Evolutionary conservation across 1,284 basidiomycete genomes (phyloP).

Genomic region (Rhodofomes roseus): DNA sequence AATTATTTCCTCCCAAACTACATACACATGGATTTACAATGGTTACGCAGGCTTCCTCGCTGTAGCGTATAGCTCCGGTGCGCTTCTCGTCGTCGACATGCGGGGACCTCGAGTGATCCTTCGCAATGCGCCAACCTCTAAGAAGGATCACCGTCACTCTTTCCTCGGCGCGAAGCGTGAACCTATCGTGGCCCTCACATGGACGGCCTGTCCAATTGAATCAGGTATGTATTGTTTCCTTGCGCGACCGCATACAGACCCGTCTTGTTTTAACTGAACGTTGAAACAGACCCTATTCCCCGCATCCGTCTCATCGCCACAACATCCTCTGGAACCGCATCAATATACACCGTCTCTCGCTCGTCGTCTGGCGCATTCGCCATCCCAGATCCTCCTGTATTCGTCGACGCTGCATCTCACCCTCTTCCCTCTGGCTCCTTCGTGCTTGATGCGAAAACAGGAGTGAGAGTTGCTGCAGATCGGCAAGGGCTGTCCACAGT

Average conservation of each 20-base stretch:
- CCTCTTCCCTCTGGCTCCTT: constrained; percentile 52
- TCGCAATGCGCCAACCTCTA: constrained; percentile 33
- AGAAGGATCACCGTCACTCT: constrained; percentile 28
- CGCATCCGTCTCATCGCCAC: constrained; percentile 63
- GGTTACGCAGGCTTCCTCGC: constrained; percentile 66
- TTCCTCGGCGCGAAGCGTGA: constrained; percentile 32
- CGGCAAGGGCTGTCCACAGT: constrained; percentile 37
- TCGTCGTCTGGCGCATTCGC: constrained; percentile 43
- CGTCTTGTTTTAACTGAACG: constrained; percentile 10
- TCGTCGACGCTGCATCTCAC: constrained; percentile 44
- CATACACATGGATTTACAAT: neutral
- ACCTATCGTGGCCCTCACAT: constrained; percentile 53
- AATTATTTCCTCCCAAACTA: neutral
- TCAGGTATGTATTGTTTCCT: constrained; percentile 21
- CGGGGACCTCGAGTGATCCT: constrained; percentile 64
- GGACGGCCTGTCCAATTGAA: constrained; percentile 47
- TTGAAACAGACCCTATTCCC: constrained; percentile 43
- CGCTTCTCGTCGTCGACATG: constrained; percentile 66
- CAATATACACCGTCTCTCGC: constrained; percentile 53
- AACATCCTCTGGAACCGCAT: constrained; percentile 54
- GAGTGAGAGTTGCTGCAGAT: constrained; percentile 44
- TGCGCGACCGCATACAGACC: too few relatives aligned
- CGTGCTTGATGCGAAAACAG: constrained; percentile 60
- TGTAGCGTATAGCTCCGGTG: constrained; percentile 57
- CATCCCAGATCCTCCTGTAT: constrained; percentile 34